Base-by-base conservation (phyloP, 2,329 filamentous ascomycete genomes). In the Penicillium freii region DNA sequence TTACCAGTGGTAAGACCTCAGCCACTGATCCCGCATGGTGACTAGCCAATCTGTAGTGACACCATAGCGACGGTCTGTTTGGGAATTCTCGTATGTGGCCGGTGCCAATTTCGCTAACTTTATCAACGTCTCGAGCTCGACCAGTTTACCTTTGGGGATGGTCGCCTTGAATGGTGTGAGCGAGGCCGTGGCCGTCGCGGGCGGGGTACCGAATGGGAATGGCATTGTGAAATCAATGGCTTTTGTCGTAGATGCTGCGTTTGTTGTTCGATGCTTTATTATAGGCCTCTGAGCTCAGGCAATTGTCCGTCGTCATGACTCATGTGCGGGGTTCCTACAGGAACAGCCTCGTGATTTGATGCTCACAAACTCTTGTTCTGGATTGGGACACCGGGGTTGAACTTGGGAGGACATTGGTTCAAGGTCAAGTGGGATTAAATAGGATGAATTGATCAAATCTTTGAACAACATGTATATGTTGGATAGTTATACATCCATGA, bases 21-120 rank as follows among this genome's bases (percentile, higher is more conserved):
- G 65, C 81, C 80, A 83, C 36, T 72, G 67, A 4, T 73, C 66
- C 47, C 75, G 76, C 42, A 77, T 76, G 0, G 69, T 50, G 0
- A 60, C 58, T 29, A 84, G 70, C 81, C 81, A 84, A 34, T 80
- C 73, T 4, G 74, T 73, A 0, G 71, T 75, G 39, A 82, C 71
- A 1, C 82, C 82, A 65, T 76, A 81, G 2, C 65, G 69, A 17
- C 73, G 67, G 39, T 80, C 73, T 9, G 69, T 56, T n/a, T 75
- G 71, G 19, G 70, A 68, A 65, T 81, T 82, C 62, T 83, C 81
- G 40, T 75, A 84, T 2, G 78, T 80, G 4, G 69, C 65, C 1
- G 80, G 79, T 0, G 76, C 81, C 13, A 84, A 71, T 47, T 76
- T 79, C 4, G 81, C 80, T 5, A 82, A 67, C 48, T 73, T 73